These are phyloP conservation scores for Cryphonectria japonica DNA, from an alignment of 2,329 filamentous ascomycete genomes.

Conservation along the genomic window DNA sequence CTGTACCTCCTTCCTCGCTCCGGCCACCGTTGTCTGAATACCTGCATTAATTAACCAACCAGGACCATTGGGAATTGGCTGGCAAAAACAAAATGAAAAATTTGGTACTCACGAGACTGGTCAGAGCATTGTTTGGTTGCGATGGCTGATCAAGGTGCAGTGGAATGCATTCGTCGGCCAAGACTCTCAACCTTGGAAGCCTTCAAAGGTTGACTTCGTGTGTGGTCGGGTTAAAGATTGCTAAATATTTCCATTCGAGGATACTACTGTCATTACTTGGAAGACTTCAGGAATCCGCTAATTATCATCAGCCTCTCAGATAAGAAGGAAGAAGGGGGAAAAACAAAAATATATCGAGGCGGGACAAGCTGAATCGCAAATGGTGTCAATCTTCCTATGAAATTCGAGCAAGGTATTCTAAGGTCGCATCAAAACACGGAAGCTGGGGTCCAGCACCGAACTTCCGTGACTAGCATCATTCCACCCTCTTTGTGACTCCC, in stretches of 20 bases:
- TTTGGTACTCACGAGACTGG: not conserved
- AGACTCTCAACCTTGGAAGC: not conserved
- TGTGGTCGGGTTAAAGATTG: too few species aligned
- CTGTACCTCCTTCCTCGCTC: not conserved
- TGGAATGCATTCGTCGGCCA: not conserved
- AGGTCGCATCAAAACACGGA: not conserved
- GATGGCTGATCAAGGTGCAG: not conserved
- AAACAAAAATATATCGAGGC: not conserved
- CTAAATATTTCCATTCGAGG: too few species aligned
- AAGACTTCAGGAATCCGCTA: not conserved
- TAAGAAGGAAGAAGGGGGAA: not conserved
- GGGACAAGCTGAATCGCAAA: not conserved
- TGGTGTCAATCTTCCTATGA: not conserved
- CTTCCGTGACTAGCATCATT: not conserved
- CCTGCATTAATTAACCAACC: not conserved
- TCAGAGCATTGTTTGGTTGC: not conserved
- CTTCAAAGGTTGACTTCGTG: too few species aligned
- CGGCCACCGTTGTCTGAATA: not conserved
- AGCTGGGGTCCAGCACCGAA: slow-evolving; percentile 5
- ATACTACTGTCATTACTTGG: not conserved
- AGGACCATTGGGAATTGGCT: not conserved
- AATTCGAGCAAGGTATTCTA: not conserved
- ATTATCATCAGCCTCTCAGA: not conserved
- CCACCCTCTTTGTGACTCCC: not conserved
- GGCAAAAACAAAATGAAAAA: not conserved